Percentiles rank a stretch among this genome's conserved stretches.
Conservation (phyloP, 129 eudicot species). For the Flaveria robusta region DNA sequence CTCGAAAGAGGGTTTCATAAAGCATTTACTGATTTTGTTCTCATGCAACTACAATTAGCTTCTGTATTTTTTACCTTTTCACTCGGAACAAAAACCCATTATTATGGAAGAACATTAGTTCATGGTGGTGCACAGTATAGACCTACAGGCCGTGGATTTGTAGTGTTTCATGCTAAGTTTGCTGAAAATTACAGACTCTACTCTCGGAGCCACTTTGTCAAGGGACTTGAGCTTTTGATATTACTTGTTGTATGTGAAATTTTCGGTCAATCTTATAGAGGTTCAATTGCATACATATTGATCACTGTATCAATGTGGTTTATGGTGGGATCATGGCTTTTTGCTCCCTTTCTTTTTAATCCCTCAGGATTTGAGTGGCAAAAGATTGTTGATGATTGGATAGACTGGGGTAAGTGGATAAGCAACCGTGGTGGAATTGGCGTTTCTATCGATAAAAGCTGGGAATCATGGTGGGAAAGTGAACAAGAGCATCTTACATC, state of each 20-base stretch:
- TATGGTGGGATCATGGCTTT: conserved; percentile 93
- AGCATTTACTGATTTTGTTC: conserved; percentile 81
- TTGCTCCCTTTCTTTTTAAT: conserved; percentile 91
- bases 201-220: conserved; percentile 88
- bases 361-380: conserved; percentile 99
- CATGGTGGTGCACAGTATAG: conserved; percentile 96
- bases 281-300: conserved; percentile 64
- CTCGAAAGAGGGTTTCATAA: conserved; percentile 79
- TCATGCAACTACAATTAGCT: conserved; percentile 94
- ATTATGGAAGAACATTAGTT: conserved; percentile 88
- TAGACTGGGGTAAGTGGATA: conserved; percentile 95
- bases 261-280: conserved; percentile 66
- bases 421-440: conserved; percentile 89
- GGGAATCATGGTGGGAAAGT: conserved; percentile 99
- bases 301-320: conserved; percentile 90
- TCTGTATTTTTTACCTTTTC: conserved; percentile 88
- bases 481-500: conserved; percentile 80
- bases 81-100: conserved; percentile 90
- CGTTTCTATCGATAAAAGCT: conserved; percentile 84
- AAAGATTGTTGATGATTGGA: conserved; percentile 94
- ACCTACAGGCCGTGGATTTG: conserved; percentile 93
- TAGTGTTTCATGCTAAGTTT: conserved; percentile 93
- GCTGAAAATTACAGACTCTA: conserved; percentile 88
- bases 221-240: conserved; percentile 87
- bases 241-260: conserved; percentile 80